Evolutionary conservation across 2,329 filamentous ascomycete genomes (phyloP), one percentile per base, ranked within the genome.

Genomic region (Alternaria rosae): DNA sequence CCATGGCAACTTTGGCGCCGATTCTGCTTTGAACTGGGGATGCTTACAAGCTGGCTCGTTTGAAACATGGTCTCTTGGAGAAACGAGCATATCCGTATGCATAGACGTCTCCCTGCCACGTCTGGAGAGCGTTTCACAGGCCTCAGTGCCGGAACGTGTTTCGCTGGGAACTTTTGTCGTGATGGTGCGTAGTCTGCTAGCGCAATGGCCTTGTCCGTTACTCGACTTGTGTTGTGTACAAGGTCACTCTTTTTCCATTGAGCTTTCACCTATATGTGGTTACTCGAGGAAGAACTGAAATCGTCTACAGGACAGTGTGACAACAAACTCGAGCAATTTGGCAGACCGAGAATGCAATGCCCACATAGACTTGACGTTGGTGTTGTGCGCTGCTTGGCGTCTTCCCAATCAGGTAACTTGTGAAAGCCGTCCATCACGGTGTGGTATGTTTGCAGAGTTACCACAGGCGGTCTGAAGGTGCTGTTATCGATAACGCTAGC

Each of bases 401-500:
- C 2, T 38, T 38, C 35, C 35, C 35, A 38, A 17, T 38, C n/a
- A 17, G 35, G 35, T 38, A 38, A 38, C 35, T 38, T 38, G 15
- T 38, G 35, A 0, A 38, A 38, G 0, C 35, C 5, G 35, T 38
- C 35, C 15, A 38, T 38, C 35, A 38, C 35, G 9, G n/a, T n/a
- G n/a, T n/a, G n/a, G n/a, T 23, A 32, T 51, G 30, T n/a, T 28
- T 38, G 3, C 35, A 17, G 11, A 51, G 32, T 13, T 21, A 8
- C 41, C 41, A 21, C 17, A 21, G 9, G 20, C 4, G n/a, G 11
- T 26, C 20, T n/a, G n/a, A n/a, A n/a, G n/a, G n/a, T n/a, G 13
- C 20, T 5, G 5, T 26, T 59, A 55, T 55, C 57, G 57, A 55
- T 59, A 59, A 56, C 25, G 20, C 51, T 59, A 59, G 57, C 51